Base-by-base conservation (phyloP, 2,329 filamentous ascomycete species). In the Sporothrix curviconia region DNA sequence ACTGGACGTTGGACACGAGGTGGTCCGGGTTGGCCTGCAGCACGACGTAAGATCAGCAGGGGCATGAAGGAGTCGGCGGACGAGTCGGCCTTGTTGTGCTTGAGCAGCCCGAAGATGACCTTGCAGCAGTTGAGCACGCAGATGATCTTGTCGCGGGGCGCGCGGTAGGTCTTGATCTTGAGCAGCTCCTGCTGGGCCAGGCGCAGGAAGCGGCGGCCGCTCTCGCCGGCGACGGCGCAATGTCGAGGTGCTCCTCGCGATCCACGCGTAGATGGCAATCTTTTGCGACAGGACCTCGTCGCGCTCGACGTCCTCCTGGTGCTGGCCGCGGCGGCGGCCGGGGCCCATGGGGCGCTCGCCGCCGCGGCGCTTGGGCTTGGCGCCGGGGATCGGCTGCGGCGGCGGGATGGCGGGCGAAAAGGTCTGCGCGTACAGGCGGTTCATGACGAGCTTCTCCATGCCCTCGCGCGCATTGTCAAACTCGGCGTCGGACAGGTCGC, bases 391-490 rank as follows among this genome's bases (percentile, higher is more conserved):
- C 2, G 86, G 86, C 60, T 90, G 87, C 3, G 90, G 87, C 1
- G 90, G 80, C 3, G 90, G 84, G 62, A 99, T 99, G 14, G 90
- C 90, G 0, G 94, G 94, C 0, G 92, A 96, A 69, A 99, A 99
- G 0, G 94, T 97, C 71, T 99, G 94, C 1, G 85, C 84, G 71
- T 99, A 99, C 4, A 99, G 76, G 57, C 95, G 80, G 70, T 99
- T 99, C 95, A 99, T 99, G 64, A 99, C 95, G 4, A 99, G 80
- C 71, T 99, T 99, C 75, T 99, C 94, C 94, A 99, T 99, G 34
- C 94, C 94, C 74, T 99, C 94, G 64, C 92, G 85, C 14, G 94
- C 94, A 71, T 99, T 99, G 71, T 99, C 94, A 66, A 99, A 99
- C 67, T 99, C 94, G 37, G 90, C 90, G 70, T 99, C 94, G 0